Percentiles rank a stretch among this genome's conserved stretches.
phyloP scores from a whole-genome alignment of 495 filamentous ascomycete genomes.

The Cercophora newfieldiana region DNA sequence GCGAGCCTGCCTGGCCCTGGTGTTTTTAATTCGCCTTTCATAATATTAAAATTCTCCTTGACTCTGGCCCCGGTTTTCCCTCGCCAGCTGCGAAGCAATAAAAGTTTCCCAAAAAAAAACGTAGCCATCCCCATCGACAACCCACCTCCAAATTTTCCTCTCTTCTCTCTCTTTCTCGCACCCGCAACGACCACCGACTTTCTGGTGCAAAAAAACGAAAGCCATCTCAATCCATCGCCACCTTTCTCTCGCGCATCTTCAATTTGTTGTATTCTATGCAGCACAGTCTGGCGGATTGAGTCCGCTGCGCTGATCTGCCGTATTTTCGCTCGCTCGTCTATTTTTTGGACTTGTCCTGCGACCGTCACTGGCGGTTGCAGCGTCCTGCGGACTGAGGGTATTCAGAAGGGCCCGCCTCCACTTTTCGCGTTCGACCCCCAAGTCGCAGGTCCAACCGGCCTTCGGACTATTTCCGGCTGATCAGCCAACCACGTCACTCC shows the following conservation, averaged over 20 bases:
- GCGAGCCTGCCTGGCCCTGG: conserved; percentile 26
- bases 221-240: conserved; percentile 47
- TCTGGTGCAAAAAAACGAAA: conserved; percentile 40
- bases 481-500: neutral
- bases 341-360: conserved; percentile 28
- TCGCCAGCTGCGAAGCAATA: conserved; percentile 44
- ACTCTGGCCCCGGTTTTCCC: conserved; percentile 53
- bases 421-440: conserved; percentile 23
- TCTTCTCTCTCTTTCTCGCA: conserved; percentile 43
- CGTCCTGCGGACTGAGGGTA: conserved; percentile 41
- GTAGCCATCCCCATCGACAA: conserved; percentile 48
- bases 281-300: conserved; percentile 33
- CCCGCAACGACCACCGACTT: conserved; percentile 51
- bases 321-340: conserved; percentile 17
- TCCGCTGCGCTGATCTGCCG: conserved; percentile 21
- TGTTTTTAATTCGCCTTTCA: conserved; percentile 51
- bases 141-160: conserved; percentile 48
- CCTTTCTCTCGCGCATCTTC: conserved; percentile 32
- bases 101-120: conserved; percentile 35
- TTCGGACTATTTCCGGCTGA: conserved; percentile 7
- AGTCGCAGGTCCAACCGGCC: conserved; percentile 38
- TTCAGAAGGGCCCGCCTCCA: conserved; percentile 39
- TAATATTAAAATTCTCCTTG: conserved; percentile 46
- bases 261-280: conserved; percentile 27
- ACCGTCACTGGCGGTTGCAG: conserved; percentile 22